Base-by-base conservation (phyloP, 495 filamentous ascomycete species). In the Letharia columbiana region DNA sequence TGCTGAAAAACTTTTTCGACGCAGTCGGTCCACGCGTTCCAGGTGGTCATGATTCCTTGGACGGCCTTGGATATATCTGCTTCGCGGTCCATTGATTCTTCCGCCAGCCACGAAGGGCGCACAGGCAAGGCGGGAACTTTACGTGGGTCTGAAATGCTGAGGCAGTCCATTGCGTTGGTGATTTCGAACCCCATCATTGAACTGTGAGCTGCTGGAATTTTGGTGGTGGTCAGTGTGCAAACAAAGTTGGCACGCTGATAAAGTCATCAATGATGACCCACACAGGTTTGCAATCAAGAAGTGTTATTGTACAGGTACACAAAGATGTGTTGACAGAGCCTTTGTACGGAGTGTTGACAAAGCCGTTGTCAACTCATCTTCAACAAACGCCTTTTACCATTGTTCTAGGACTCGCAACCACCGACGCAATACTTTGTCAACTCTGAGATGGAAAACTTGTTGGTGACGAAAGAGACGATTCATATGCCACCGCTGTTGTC, bases 1-100 rank as follows among this genome's bases (percentile, higher is more conserved):
- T 39, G 52, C 37, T 44, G 63, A 35, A 65, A 65, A 1, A 15
- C 57, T n/a, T 59, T 44, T 11, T 65, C 63, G 28, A 65, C 31
- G 3, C 44, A 23, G 23, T 65, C 45, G 6, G 54, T 54, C 63
- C 63, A 65, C 45, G 42, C 50, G 23, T 41, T 59, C 63, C 52
- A 65, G 15, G 10, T 59, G 13, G 23, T 35, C 37, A 42, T n/a
- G n/a, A 65, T 9, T 11, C 52, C 33, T 59, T 17, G 5, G 41
- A 35, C 3, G 54, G 54, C 52, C n/a, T 56, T 28, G 28, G 3
- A 10, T 5, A 44, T 23, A 3, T 15, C 23, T 20, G 3, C 13
- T 47, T 33, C 28, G 35, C 40, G 4, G 35, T 35, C 28, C 9
- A 65, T 35, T 12, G 35, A 3, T 41, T 37, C n/a, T 58, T 65